Base-by-base conservation (phyloP, 495 filamentous ascomycete genomes). In the Aspergillus haitiensis region DNA sequence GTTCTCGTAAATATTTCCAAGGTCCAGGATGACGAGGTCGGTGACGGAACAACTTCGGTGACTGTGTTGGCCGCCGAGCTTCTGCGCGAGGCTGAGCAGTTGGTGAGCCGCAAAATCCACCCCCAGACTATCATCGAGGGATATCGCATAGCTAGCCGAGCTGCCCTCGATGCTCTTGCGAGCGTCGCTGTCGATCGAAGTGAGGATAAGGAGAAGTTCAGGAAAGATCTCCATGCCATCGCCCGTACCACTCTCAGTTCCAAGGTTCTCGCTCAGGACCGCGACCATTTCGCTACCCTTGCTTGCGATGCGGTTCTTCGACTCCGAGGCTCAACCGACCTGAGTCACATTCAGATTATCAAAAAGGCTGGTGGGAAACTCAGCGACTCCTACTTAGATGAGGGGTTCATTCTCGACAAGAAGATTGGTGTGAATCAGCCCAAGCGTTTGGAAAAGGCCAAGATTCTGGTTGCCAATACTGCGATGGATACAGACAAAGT, bases 401-500 rank as follows among this genome's bases (percentile, higher is more conserved):
- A 96, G 69, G 94, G 94, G 7, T 98, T 98, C 79, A 98, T 98
- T 67, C 81, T 98, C 18, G 94, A 98, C 79, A 98, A 98, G 84
- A 91, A 88, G 79, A 96, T 98, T 62, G 94, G 94, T 61, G 92
- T 98, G 61, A 98, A 98, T 81, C 94, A 98, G 73, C 93, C 94
- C 21, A 98, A 98, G 81, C 83, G 91, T 47, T 80, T 98, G 65
- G 94, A 98, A 76, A 98, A 98, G 70, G 94, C 92, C 52, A 98
- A 97, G 82, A 98, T 98, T 60, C 76, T 98, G 15, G 89, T 98
- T 31, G 94, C 94, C 56, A 98, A 98, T 75, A 98, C 94, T 10
- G 88, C 93, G 6, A 98, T 98, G 94, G 94, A 98, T 73, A 98
- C 94, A 31, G 94, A 98, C 76, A 98, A 98, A 82, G 90, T 98